phyloP scores from a whole-genome alignment of 2,329 filamentous ascomycete species.

The Ampelomyces quisqualis region DNA sequence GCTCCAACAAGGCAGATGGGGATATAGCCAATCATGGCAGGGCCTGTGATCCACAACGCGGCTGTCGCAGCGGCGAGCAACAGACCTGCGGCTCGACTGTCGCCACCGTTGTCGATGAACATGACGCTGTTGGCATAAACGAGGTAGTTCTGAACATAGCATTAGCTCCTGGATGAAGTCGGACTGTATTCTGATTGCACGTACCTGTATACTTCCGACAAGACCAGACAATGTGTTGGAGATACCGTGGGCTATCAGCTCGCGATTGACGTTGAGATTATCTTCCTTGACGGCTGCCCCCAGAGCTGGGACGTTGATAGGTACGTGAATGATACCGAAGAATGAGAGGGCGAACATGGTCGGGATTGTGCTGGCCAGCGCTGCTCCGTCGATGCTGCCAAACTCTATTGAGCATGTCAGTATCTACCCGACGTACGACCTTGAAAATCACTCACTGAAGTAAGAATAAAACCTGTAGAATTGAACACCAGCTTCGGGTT shows the following conservation, averaged over 20 bases:
- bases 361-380: conserved; percentile 79
- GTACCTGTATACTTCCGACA: conserved; percentile 75
- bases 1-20: conserved; percentile 96
- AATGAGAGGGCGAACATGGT: conserved; percentile 97
- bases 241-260: conserved; percentile 87
- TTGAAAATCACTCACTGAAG: conserved; percentile 66
- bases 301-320: conserved; percentile 94
- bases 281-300: conserved; percentile 90
- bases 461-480: conserved; percentile 99
- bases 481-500: conserved; percentile 78
- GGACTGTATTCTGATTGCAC: conserved; percentile 1
- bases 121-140: conserved; percentile 98
- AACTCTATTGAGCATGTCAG: conserved; percentile 61
- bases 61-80: conserved; percentile 80
- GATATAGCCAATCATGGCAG: conserved; percentile 87
- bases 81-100: conserved; percentile 80
- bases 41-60: conserved; percentile 80
- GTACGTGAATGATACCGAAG: conserved; percentile 94
- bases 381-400: conserved; percentile 76
- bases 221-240: conserved; percentile 90
- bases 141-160: conserved; percentile 73
- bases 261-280: conserved; percentile 84
- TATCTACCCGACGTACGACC: not conserved
- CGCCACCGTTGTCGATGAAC: conserved; percentile 89
- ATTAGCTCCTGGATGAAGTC: conserved; percentile 25